Base-by-base conservation (phyloP, 257 asterid genomes). In the Solanum piurae region DNA sequence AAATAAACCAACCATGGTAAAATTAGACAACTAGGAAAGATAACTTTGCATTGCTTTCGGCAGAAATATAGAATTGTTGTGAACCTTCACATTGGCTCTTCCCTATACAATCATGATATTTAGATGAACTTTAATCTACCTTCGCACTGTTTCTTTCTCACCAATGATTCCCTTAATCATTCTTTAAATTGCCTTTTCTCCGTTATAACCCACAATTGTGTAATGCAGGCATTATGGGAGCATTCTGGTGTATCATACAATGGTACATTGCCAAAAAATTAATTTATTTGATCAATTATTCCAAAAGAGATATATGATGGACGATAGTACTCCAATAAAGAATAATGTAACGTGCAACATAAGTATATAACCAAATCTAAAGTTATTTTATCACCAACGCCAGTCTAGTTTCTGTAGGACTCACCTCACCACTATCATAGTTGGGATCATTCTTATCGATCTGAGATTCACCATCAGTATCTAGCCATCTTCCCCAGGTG, bases 361-460 rank as follows among this genome's bases (percentile, higher is more conserved):
- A 64, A 64, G 16, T n/a, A 64, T 11, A 64, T 29, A 31, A 82
- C 27, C 66, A 82, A 49, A 49, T 49, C 31, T 18, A 20, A 49
- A 46, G 69, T 18, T 20, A 49, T 31, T 31, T 82, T 82, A 46
- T 52, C 86, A 49, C 12, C 20, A 16, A 29, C 2, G 20, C 68
- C 85, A 49, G 85, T 49, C 33, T 46, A 80, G 42, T 49, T 46
- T 46, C 23, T 44, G n/a, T 29, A 37, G 37, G 85, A 75, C 88
- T 86, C 91, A 97, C 99, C 99, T 95, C 98, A 27, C 94, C 98
- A 89, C 99, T 97, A 90, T 95, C 98, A 83, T 97, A 97, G 94
- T 97, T 97, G 89, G 98, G 99, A 90, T 95, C 99, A 88, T 95
- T 97, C 27, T 91, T 92, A 89, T 97, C 99, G 38, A 94, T 88